These are phyloP conservation scores for Trichaptum fuscoviolaceum DNA, from an alignment of 768 basidiomycete species.

Conservation along the genomic window DNA sequence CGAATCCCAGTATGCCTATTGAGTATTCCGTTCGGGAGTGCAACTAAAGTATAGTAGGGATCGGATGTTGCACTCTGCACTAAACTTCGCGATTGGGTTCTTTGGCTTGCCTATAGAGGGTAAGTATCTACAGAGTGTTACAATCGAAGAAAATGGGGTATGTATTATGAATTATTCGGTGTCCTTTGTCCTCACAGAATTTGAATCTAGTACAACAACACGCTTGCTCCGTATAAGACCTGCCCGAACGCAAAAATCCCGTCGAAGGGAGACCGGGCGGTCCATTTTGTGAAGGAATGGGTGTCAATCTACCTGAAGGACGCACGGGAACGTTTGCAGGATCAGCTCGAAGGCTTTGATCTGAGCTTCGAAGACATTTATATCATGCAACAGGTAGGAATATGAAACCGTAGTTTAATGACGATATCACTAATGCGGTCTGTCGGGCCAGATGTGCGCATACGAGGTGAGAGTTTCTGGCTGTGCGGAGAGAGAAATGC, in stretches of 20 bases:
- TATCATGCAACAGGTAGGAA: conserved; percentile 55
- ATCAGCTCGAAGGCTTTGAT: conserved; percentile 53
- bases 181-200: not conserved
- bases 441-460: conserved; percentile 47
- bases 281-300: conserved; percentile 61
- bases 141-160: conserved; percentile 57
- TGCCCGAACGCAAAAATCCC: conserved; percentile 56
- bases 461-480: conserved; percentile 55
- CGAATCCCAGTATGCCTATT: conserved; percentile 54
- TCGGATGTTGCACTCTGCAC: conserved; percentile 62
- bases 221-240: conserved; percentile 80
- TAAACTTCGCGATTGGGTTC: conserved; percentile 71
- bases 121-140: conserved; percentile 74
- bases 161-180: conserved; percentile 24
- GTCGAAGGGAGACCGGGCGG: conserved; percentile 51
- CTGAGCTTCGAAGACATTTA: conserved; percentile 67
- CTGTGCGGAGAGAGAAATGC: not conserved
- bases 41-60: conserved; percentile 36
- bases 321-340: conserved; percentile 56
- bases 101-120: conserved; percentile 69
- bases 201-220: conserved; percentile 63
- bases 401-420: not conserved
- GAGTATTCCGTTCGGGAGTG: too few species aligned
- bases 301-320: conserved; percentile 62
- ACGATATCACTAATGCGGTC: not conserved